phyloP scores from a whole-genome alignment of 805 yeast genomes.

The Wickerhamiella qilinensis region DNA sequence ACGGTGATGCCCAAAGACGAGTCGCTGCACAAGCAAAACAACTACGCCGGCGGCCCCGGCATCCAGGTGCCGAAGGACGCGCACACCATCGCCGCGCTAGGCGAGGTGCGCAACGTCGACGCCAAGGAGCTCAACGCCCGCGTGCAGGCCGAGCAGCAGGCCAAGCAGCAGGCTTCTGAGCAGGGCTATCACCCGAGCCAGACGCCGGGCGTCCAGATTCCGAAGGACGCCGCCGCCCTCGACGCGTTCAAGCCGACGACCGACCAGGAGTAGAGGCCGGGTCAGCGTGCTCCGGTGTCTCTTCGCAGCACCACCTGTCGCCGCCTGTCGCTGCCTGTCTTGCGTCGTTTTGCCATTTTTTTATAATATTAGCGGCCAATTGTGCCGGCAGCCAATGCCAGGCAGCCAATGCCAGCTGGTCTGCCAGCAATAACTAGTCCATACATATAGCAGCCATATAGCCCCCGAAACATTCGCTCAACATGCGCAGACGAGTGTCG shows the following conservation, averaged over 20 bases:
- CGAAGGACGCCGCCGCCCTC: slow-evolving; percentile 45
- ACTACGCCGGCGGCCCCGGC: slow-evolving; percentile 50
- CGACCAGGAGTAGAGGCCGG: slow-evolving; percentile 40
- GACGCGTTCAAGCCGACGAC: slow-evolving; percentile 44
- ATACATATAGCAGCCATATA: too few relatives aligned
- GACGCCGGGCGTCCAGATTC: slow-evolving; percentile 56
- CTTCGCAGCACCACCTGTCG: not conserved
- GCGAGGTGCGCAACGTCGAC: slow-evolving; percentile 37
- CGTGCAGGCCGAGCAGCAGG: slow-evolving; percentile 27
- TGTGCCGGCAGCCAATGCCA: not conserved
- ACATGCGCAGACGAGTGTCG: too few relatives aligned
- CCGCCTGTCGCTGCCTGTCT: not conserved
- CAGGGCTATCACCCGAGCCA: not conserved
- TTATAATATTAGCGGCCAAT: not conserved
- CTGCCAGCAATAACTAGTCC: too few relatives aligned
- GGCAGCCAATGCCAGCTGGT: too few relatives aligned
- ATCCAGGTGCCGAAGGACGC: slow-evolving; percentile 48
- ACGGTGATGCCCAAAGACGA: slow-evolving; percentile 22
- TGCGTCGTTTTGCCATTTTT: not conserved
- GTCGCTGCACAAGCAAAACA: slow-evolving; percentile 5
- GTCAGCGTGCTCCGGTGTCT: slow-evolving; percentile 18
- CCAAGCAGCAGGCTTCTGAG: slow-evolving; percentile 31
- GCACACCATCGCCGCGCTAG: slow-evolving; percentile 49
- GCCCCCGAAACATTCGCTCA: too few relatives aligned
- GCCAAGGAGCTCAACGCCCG: slow-evolving; percentile 38